These are phyloP conservation scores for Talaromyces adpressus DNA, from an alignment of 495 filamentous ascomycete species.

Conservation along the genomic window DNA sequence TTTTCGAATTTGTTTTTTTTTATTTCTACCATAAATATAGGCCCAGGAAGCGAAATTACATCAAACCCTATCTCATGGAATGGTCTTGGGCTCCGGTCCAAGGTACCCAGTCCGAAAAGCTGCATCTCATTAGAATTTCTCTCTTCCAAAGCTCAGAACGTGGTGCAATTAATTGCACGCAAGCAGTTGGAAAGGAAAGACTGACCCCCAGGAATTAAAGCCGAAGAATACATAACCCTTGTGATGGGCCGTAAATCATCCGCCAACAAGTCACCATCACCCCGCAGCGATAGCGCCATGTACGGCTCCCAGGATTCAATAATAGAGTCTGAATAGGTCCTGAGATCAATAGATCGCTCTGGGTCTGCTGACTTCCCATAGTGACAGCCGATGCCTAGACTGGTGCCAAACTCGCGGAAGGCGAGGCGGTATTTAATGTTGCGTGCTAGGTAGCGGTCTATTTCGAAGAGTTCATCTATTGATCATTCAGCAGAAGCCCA, in stretches of 20 bases:
- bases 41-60: neutral
- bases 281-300: slow-evolving; percentile 26
- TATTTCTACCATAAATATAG: neutral
- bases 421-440: slow-evolving; percentile 41
- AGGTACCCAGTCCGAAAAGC: slow-evolving; percentile 32
- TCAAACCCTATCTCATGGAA: neutral
- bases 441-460: slow-evolving; percentile 31
- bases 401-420: slow-evolving; percentile 59
- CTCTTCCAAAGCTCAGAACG: too few relatives aligned
- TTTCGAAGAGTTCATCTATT: slow-evolving; percentile 36
- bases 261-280: slow-evolving; percentile 21
- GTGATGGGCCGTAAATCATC: slow-evolving; percentile 53
- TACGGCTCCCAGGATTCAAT: slow-evolving; percentile 47
- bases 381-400: slow-evolving; percentile 50
- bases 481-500: neutral
- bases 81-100: slow-evolving; percentile 24
- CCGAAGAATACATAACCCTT: slow-evolving; percentile 59
- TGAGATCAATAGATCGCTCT: slow-evolving; percentile 32
- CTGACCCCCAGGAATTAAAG: slow-evolving; percentile 56
- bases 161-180: too few relatives aligned
- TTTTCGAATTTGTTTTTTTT: neutral
- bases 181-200: neutral
- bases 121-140: slow-evolving; percentile 6
- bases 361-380: slow-evolving; percentile 29
- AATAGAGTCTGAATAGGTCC: slow-evolving; percentile 35